These are phyloP conservation scores for Zychaea mexicana DNA, from an alignment of 371 early-diverging fungal genomes.

Conservation along the genomic window DNA sequence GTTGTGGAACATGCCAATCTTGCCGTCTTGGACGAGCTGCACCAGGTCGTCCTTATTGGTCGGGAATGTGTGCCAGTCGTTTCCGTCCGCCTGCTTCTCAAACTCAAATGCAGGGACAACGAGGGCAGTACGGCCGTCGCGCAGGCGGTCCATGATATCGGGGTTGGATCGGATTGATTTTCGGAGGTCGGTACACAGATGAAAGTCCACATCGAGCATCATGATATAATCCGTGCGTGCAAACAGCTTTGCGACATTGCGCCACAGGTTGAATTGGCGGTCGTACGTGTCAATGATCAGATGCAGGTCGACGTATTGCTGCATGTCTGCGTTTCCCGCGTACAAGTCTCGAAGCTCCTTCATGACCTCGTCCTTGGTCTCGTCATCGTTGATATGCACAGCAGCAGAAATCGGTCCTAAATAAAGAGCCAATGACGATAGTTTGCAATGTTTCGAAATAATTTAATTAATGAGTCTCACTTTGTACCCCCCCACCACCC, in stretches of 20 bases:
- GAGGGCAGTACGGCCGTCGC: slow-evolving; percentile 54
- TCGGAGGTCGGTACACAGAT: slow-evolving; percentile 65
- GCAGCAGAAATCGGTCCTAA: slow-evolving; percentile 68
- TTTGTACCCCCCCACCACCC: background rate
- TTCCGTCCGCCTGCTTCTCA: slow-evolving; percentile 53
- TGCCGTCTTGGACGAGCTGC: slow-evolving; percentile 40
- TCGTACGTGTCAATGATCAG: slow-evolving; percentile 65
- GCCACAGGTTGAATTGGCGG: slow-evolving; percentile 76
- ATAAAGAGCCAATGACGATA: no score
- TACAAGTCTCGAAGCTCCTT: slow-evolving; percentile 54
- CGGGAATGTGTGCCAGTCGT: slow-evolving; percentile 58
- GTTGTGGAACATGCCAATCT: slow-evolving; percentile 65
- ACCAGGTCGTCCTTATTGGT: slow-evolving; percentile 48
- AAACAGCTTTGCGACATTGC: slow-evolving; percentile 71
- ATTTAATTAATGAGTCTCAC: no score
- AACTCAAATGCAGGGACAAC: slow-evolving; percentile 74
- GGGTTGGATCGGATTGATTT: slow-evolving; percentile 40
- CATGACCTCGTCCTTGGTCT: slow-evolving; percentile 46
- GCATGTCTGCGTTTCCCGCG: slow-evolving; percentile 53
- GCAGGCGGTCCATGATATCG: slow-evolving; percentile 39
- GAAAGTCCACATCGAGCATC: slow-evolving; percentile 75
- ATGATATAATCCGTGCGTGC: slow-evolving; percentile 67
- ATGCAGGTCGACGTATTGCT: slow-evolving; percentile 65
- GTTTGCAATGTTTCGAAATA: no score
- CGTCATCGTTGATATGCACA: slow-evolving; percentile 64